Conservation (phyloP, 495 filamentous ascomycete genomes). For the Oleoguttula mirabilis region DNA sequence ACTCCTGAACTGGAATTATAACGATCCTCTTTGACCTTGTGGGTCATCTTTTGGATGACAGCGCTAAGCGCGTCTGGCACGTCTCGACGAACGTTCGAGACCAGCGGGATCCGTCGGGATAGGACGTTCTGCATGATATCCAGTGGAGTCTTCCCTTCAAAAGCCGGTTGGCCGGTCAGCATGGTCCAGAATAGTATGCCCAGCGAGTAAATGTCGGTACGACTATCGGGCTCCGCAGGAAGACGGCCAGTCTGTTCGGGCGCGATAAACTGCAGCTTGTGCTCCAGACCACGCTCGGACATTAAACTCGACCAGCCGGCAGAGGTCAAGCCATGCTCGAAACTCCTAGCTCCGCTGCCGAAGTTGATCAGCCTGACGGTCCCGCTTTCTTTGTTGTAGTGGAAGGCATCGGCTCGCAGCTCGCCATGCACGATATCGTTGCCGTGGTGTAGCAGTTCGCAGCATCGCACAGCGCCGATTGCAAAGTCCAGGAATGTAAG, state of each 20-base stretch:
- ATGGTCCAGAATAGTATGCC: slow-evolving; percentile 80
- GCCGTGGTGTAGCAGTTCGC: slow-evolving; percentile 78
- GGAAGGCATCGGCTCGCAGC: slow-evolving; percentile 76
- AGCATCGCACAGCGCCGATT: slow-evolving; percentile 68
- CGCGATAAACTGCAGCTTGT: slow-evolving; percentile 77
- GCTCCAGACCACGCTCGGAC: slow-evolving; percentile 64
- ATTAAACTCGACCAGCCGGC: slow-evolving; percentile 73
- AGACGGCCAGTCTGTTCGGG: slow-evolving; percentile 86
- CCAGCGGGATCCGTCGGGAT: slow-evolving; percentile 56
- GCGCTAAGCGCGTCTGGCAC: slow-evolving; percentile 66
- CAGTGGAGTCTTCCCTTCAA: slow-evolving; percentile 63
- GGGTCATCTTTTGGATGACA: slow-evolving; percentile 81
- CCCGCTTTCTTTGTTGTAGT: slow-evolving; percentile 56
- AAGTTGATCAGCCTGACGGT: slow-evolving; percentile 69
- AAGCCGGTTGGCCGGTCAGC: slow-evolving; percentile 64
- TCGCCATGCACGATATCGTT: slow-evolving; percentile 76
- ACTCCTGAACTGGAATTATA: slow-evolving; percentile 77
- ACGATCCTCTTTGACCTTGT: slow-evolving; percentile 68
- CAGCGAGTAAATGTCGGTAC: slow-evolving; percentile 82
- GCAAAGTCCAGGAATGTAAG: slow-evolving; percentile 75
- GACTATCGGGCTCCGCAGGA: slow-evolving; percentile 75
- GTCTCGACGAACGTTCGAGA: slow-evolving; percentile 63
- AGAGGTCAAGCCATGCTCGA: slow-evolving; percentile 76
- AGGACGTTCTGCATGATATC: slow-evolving; percentile 84
- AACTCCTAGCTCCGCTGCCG: slow-evolving; percentile 70